Evolutionary conservation across 164 flowering plant species (phyloP).

Genomic region (Liquidambar formosana): DNA sequence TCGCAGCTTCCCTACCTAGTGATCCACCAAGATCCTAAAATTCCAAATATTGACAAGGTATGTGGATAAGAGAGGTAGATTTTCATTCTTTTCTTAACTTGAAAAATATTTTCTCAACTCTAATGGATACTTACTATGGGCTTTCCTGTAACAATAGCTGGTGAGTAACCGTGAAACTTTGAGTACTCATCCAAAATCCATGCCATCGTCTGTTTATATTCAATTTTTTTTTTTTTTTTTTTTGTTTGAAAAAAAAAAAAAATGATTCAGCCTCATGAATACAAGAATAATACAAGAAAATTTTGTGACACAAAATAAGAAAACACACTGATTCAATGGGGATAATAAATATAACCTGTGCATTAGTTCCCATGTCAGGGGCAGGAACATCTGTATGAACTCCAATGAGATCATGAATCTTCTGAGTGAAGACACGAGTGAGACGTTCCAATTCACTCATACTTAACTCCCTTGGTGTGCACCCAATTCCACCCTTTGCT

Average conservation of each 20-base stretch:
- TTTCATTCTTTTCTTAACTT: no score
- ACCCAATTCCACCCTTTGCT: conserved; percentile 87
- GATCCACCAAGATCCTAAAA: conserved; percentile 87
- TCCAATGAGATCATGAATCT: conserved; percentile 84
- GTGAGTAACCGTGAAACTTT: conserved; percentile 83
- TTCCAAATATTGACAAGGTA: not conserved
- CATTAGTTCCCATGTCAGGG: conserved; percentile 86
- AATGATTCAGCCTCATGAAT: not conserved
- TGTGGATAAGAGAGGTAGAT: not conserved
- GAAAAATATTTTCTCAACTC: not conserved
- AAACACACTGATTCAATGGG: not conserved
- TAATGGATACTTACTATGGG: conserved; percentile 53
- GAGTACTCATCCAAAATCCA: conserved; percentile 92
- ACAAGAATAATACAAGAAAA: not conserved
- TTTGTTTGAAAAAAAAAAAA: not conserved
- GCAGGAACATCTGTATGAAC: conserved; percentile 80
- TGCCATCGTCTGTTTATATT: conserved; percentile 67
- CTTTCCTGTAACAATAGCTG: conserved; percentile 84
- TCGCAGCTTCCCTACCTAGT: conserved; percentile 86
- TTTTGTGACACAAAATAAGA: not conserved
- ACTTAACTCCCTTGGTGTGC: conserved; percentile 63
- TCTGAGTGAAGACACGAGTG: conserved; percentile 85
- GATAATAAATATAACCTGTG: conserved; percentile 54
- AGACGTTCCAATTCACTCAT: conserved; percentile 68
- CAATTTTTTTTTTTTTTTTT: not conserved